Evolutionary conservation across 2,329 filamentous ascomycete genomes (phyloP).

Genomic region (Aspergillus udagawae): DNA sequence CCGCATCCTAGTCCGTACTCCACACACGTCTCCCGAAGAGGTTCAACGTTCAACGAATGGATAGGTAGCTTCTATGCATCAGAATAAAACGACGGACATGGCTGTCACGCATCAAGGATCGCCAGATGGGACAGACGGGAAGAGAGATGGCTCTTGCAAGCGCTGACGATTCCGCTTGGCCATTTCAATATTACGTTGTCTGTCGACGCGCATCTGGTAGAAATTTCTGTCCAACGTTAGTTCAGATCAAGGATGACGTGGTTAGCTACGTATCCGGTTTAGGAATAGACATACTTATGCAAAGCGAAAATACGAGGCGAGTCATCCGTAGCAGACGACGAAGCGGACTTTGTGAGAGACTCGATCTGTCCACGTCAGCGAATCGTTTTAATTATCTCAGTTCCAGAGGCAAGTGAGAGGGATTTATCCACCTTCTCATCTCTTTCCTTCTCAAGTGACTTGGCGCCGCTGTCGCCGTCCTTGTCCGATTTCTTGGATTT

Average conservation of each 20-base stretch:
- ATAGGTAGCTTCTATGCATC: background rate
- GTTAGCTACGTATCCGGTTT: constrained; percentile 1
- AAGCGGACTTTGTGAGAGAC: constrained; percentile 45
- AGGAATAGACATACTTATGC: constrained; percentile 58
- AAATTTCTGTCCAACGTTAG: constrained; percentile 59
- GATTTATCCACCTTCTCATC: constrained; percentile 50
- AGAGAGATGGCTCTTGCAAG: constrained; percentile 70
- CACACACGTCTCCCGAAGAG: background rate
- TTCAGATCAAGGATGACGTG: constrained; percentile 4
- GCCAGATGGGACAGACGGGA: constrained; percentile 77
- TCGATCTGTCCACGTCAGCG: constrained; percentile 24
- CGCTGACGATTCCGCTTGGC: constrained; percentile 79
- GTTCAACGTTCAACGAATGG: background rate
- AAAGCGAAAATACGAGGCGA: constrained; percentile 78
- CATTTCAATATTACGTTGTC: constrained; percentile 71
- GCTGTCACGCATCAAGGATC: constrained; percentile 23
- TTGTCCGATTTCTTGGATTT: constrained; percentile 44
- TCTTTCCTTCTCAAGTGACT: constrained; percentile 42
- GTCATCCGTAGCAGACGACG: constrained; percentile 50
- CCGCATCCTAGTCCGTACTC: background rate
- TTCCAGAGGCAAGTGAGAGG: constrained; percentile 1
- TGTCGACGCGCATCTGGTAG: constrained; percentile 78
- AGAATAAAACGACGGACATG: background rate
- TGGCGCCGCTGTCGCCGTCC: constrained; percentile 40
- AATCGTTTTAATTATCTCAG: background rate